Evolutionary conservation across 202 grass and related monocot genomes (phyloP), one percentile per base, ranked within the genome.

Genomic region (Brachypodium distachyon): DNA sequence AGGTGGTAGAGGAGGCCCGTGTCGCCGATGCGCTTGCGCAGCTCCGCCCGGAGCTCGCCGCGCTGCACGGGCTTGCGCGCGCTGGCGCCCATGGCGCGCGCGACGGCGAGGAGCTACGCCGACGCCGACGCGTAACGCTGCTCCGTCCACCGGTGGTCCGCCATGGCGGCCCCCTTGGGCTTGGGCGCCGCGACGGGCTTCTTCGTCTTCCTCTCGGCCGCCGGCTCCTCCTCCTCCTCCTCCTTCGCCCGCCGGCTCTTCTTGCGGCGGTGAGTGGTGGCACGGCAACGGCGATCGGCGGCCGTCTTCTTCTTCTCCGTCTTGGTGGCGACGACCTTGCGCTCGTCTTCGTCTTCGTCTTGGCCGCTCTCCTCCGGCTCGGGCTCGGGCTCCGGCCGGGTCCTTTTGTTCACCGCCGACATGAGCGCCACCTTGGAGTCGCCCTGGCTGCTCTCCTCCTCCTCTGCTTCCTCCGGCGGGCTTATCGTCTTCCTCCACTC

Each of bases 1-100:
- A 97, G 89, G 82, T 98, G 76, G 51, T 94, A 89, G 13, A 98
- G 91, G 21, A 98, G 83, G 8, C 89, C 95, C 0, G 91, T 94
- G 85, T 98, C 95, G 0, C 95, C 89, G 27, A 98, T 83, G 77
- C 82, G 31, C 36, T 73, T 67, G 22, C 89, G 86, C 21, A 87
- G 85, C 76, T 72, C 80, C 59, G 68, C 77, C 34, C 95, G 65
- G 52, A 94, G 82, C 14, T 62, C 60, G 29, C 78, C 67, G 37
- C 91, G 82, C 42, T 42, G 74, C 13, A 86, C 59, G 10, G 87
- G 85, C 2, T 66, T 83, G 1, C 69, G 51, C 12, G 64, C 21
- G 57, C 14, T 21, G 18, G 89, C 89, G 31, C 66, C 64, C 18
- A 79, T 72, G 58, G 71, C 73, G 34, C 77, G 82, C 80, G 88